Evolutionary conservation across 2,329 filamentous ascomycete genomes (phyloP).

Genomic region (Aspergillus pseudoterreus): DNA sequence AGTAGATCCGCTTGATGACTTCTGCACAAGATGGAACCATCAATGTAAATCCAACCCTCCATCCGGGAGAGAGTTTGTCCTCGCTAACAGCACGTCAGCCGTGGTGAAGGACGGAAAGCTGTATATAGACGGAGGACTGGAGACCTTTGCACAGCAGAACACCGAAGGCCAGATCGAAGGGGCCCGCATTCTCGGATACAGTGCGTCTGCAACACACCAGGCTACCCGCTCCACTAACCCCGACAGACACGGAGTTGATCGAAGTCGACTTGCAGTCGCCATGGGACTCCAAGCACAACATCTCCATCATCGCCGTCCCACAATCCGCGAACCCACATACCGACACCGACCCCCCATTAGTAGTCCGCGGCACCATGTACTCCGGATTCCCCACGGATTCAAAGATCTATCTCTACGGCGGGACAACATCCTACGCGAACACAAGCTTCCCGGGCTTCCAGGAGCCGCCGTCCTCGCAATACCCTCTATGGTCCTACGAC

Average conservation of each 20-base stretch:
- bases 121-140: slow-evolving; percentile 28
- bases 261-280: slow-evolving; percentile 24
- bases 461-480: slow-evolving; percentile 19
- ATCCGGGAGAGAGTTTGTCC: not conserved
- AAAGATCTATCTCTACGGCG: slow-evolving; percentile 31
- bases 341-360: slow-evolving; percentile 20
- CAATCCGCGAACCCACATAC: slow-evolving; percentile 19
- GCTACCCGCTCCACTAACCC: not conserved
- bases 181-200: slow-evolving; percentile 24
- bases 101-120: slow-evolving; percentile 25
- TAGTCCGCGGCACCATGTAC: slow-evolving; percentile 27
- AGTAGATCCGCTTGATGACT: slow-evolving; percentile 23
- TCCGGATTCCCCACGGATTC: slow-evolving; percentile 17
- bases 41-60: slow-evolving; percentile 17
- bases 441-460: slow-evolving; percentile 26
- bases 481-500: slow-evolving; percentile 31
- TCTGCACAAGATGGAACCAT: slow-evolving; percentile 26
- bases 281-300: slow-evolving; percentile 28
- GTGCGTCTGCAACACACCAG: slow-evolving; percentile 11
- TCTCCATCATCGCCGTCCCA: slow-evolving; percentile 20
- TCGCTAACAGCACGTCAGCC: slow-evolving; percentile 15
- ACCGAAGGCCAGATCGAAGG: slow-evolving; percentile 15
- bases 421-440: slow-evolving; percentile 27
- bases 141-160: slow-evolving; percentile 19
- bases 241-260: slow-evolving; percentile 24